Evolutionary conservation across 805 yeast species (phyloP), one percentile per base, ranked within the genome.

Genomic region (Millerozyma miso): DNA sequence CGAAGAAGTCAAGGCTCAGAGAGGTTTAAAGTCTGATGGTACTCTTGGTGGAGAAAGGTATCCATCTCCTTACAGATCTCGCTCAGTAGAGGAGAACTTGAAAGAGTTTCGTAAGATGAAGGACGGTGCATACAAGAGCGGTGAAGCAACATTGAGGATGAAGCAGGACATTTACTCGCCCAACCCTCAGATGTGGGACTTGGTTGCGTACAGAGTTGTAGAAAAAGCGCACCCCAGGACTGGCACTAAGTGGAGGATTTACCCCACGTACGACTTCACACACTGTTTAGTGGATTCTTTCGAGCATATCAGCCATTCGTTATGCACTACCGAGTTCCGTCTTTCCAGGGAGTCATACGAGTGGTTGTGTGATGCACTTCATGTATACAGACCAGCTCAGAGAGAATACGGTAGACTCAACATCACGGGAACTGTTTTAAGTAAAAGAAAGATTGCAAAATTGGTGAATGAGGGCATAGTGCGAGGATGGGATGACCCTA

Each of bases 101-200:
- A 59, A 57, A 29, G 90, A 88, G 62, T 93, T 93, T 67, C 79
- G 96, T 62, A 82, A 77, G 45, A 93, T 93, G 99, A 80, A 84
- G 59, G 88, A 88, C 58, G 99, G 99, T 35, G 71, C 74, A 49
- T 93, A 85, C 68, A 74, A 78, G 52, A 89, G 89, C 34, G 98
- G 98, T 51, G 87, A 88, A 65, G 98, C 96, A 23, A 88, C 89
- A 8, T 75, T 93, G 60, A 84, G 99, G 70, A 93, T 93, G 98
- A 91, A 91, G 63, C 97, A 88, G 74, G 96, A 93, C 58, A 71
- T 93, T 49, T 60, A 65, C 6, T 85, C 93, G 14, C 96, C 97
- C 49, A 86, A 88, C 50, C 99, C 99, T 14, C 99, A 93, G 71
- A 93, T 93, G 99, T 93, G 99, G 99, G 99, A 93, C 68, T 76